These are phyloP conservation scores for Suillus sp. DNA, from an alignment of 768 basidiomycete species.

Conservation along the genomic window DNA sequence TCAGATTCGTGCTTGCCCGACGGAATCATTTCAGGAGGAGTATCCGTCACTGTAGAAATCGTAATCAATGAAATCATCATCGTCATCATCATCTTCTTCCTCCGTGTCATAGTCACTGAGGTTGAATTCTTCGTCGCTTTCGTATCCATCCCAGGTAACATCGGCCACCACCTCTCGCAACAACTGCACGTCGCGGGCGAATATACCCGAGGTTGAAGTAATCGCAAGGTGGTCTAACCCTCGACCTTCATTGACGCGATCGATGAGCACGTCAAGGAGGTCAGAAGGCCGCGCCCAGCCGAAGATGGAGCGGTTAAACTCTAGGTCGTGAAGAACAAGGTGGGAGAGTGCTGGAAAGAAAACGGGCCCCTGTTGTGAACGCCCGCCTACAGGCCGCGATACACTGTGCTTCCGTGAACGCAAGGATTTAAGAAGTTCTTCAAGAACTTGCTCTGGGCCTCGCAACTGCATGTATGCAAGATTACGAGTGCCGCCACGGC, in stretches of 20 bases:
- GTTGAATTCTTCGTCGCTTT: background rate
- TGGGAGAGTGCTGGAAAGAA: constrained; percentile 5
- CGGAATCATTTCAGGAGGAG: background rate
- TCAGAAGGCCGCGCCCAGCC: background rate
- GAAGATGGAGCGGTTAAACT: background rate
- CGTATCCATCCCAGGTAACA: constrained; percentile 7
- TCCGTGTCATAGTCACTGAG: background rate
- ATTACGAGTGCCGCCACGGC: background rate
- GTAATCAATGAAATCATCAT: background rate
- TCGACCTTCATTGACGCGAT: constrained; percentile 9
- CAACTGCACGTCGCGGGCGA: background rate
- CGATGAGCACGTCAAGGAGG: constrained; percentile 9
- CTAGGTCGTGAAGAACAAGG: background rate
- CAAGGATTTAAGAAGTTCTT: constrained; percentile 1
- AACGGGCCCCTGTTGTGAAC: background rate
- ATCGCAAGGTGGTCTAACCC: constrained; percentile 2
- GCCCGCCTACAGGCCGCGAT: background rate
- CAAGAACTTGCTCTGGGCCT: background rate
- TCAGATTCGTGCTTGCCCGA: background rate
- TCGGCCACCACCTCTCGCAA: constrained; percentile 11
- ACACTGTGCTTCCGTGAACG: background rate
- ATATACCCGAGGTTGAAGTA: background rate
- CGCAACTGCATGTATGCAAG: background rate
- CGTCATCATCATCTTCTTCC: background rate
- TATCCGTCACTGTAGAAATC: background rate